phyloP scores from a whole-genome alignment of 2,329 filamentous ascomycete genomes.

The Scedosporium minutisporum region DNA sequence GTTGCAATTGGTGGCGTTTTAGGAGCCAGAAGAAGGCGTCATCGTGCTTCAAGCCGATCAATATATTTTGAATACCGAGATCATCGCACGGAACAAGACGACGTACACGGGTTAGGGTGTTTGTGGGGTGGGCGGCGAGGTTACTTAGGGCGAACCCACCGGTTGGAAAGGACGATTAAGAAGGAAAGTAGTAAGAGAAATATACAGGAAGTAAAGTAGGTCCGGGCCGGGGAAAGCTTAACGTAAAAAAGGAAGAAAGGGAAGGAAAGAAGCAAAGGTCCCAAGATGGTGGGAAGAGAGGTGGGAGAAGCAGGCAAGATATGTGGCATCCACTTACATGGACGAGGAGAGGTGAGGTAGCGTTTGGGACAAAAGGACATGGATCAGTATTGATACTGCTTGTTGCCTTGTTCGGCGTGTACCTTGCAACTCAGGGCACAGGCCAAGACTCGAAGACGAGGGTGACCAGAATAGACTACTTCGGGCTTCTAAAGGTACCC shows the following conservation, averaged over 20 bases:
- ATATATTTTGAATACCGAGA: not conserved
- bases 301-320: not conserved
- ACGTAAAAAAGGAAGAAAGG: not conserved
- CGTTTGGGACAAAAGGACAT: not conserved
- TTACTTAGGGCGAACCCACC: not conserved
- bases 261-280: not conserved
- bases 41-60: not conserved
- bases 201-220: not conserved
- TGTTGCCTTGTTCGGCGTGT: conserved; percentile 1
- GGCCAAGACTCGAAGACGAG: not conserved
- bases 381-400: not conserved
- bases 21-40: not conserved
- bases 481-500: not conserved
- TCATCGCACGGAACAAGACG: not conserved
- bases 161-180: not conserved
- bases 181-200: not conserved
- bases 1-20: not conserved
- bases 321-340: not conserved
- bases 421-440: not conserved
- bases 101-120: not conserved
- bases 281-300: not conserved
- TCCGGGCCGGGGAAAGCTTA: not conserved
- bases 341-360: not conserved
- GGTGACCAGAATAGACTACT: not conserved
- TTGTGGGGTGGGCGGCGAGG: not conserved